Evolutionary conservation across 352 stramenopile genomes (phyloP).

Genomic region (Pythium folliculosum): DNA sequence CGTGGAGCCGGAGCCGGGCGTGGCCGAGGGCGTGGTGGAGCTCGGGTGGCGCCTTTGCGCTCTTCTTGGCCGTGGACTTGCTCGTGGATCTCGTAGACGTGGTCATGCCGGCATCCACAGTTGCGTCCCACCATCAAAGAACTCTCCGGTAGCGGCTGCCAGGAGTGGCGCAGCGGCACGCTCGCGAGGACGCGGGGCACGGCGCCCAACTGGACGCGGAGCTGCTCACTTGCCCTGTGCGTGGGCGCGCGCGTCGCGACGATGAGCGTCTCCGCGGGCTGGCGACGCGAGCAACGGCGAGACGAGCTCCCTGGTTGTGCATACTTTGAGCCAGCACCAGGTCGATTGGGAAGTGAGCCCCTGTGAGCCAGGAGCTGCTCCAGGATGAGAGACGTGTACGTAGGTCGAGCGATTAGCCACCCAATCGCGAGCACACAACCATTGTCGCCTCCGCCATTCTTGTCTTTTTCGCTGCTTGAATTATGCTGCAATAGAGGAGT

Average conservation of each 20-base stretch:
- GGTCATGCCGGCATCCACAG: conserved; percentile 12
- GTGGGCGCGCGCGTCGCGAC: conserved; percentile 49
- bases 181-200: conserved; percentile 51
- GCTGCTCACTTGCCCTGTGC: conserved; percentile 1
- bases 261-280: conserved; percentile 68
- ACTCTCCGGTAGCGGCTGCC: conserved; percentile 66
- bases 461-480: too few species aligned
- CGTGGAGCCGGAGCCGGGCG: not conserved
- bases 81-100: conserved; percentile 3
- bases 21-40: not conserved
- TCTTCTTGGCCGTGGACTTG: too few species aligned
- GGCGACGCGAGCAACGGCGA: conserved; percentile 56
- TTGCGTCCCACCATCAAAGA: conserved; percentile 42
- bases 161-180: conserved; percentile 71
- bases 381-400: conserved; percentile 59
- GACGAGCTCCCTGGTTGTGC: conserved; percentile 53
- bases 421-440: conserved; percentile 71
- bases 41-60: too few species aligned
- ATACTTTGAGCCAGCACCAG: conserved; percentile 82
- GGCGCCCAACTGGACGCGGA: conserved; percentile 37
- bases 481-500: too few species aligned
- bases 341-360: conserved; percentile 58
- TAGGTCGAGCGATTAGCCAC: conserved; percentile 69
- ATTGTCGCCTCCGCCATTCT: conserved; percentile 19
- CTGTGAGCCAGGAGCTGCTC: conserved; percentile 53